Conservation (phyloP, 1,284 basidiomycete genomes). For the Quambalaria eucalypti region DNA sequence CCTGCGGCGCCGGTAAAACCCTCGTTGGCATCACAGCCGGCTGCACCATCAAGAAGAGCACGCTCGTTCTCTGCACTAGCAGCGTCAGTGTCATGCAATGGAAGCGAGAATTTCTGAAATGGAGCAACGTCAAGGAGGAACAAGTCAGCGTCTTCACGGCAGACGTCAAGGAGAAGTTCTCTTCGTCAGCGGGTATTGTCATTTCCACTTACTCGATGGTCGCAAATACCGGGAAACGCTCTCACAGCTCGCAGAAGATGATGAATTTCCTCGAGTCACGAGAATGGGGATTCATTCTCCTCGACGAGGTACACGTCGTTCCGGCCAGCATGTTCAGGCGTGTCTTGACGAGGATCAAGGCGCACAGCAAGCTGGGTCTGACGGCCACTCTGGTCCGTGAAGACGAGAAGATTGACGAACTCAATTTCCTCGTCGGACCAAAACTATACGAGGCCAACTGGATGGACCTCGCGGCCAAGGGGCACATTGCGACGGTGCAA, state of each 20-base stretch:
- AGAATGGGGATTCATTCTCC: constrained; percentile 46
- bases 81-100: constrained; percentile 47
- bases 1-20: constrained; percentile 97
- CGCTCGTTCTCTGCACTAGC: constrained; percentile 76
- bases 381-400: constrained; percentile 84
- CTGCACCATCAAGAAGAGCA: constrained; percentile 98
- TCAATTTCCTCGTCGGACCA: constrained; percentile 98
- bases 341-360: constrained; percentile 47
- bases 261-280: constrained; percentile 46
- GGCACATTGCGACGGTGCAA: constrained; percentile 97
- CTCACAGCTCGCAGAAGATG: constrained; percentile 47
- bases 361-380: constrained; percentile 43
- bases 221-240: constrained; percentile 45
- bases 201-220: constrained; percentile 48
- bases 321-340: constrained; percentile 47
- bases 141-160: constrained; percentile 46
- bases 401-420: constrained; percentile 96
- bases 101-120: constrained; percentile 44
- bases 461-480: constrained; percentile 99
- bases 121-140: constrained; percentile 46
- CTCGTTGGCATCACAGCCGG: constrained; percentile 97
- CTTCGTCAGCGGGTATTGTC: constrained; percentile 43
- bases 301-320: constrained; percentile 47
- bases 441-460: constrained; percentile 99
- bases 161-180: constrained; percentile 45